Evolutionary conservation across 1,139 yeast species (phyloP), one percentile per base, ranked within the genome.

Genomic region (Blastobotrys elegans): DNA sequence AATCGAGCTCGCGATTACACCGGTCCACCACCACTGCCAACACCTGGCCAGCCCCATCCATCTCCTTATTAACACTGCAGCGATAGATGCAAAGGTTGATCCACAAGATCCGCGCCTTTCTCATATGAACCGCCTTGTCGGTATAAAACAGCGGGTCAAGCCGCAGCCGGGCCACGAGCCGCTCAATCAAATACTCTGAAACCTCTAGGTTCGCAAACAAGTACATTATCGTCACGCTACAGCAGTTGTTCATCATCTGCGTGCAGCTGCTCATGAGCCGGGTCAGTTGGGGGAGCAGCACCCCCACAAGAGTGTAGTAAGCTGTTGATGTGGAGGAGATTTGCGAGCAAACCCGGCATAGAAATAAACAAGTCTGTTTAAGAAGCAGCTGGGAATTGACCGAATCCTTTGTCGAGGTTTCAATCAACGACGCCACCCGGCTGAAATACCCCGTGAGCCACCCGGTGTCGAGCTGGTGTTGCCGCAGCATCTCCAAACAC

Each of bases 41-140:
- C 16, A 22, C 10, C 11, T 30, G 14, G 7, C 6, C 22, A n/a
- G 17, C 26, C 2, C 27, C 27, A 26, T 17, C 16, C n/a, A n/a
- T n/a, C n/a, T n/a, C n/a, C n/a, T n/a, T n/a, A n/a, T n/a, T n/a
- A n/a, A n/a, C n/a, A n/a, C n/a, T n/a, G n/a, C n/a, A n/a, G 6
- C 17, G 34, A 5, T 37, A 31, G 17, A 30, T 13, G 17, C 27
- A 45, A 16, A 45, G 16, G 17, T 45, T 45, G 36, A 45, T 21
- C 48, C 48, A 45, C n/a, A 45, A 10, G 2, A 45, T 22, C 13
- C 48, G 44, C 20, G 34, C 13, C 2, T 17, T 16, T 14, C 44
- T 30, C 36, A 39, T 17, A 5, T 21, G 3, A n/a, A 35, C 22
- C 14, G 21, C 36, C 7, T 11, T 5, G 14, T 29, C 20, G 20